phyloP scores from a whole-genome alignment of 1,284 basidiomycete genomes.

The Cryptococcus hybrid region DNA sequence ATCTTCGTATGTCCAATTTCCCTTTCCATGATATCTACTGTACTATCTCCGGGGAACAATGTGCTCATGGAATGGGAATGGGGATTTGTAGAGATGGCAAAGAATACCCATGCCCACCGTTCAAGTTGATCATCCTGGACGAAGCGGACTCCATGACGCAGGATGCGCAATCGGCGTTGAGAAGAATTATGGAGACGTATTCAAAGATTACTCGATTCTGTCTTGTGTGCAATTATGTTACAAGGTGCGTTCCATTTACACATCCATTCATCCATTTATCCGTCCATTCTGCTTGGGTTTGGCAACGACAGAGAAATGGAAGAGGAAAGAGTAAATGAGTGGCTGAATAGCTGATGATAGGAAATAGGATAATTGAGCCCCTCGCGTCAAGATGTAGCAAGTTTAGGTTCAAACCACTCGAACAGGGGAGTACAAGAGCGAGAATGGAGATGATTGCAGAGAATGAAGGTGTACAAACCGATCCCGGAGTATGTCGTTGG shows the following conservation, averaged over 20 bases:
- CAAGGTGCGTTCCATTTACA: slow-evolving; percentile 61
- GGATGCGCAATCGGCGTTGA: slow-evolving; percentile 92
- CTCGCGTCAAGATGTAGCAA: slow-evolving; percentile 99
- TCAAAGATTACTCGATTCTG: slow-evolving; percentile 97
- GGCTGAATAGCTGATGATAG: background rate
- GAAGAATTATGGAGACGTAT: slow-evolving; percentile 98
- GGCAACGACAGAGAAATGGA: background rate
- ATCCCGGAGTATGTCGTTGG: slow-evolving; percentile 48
- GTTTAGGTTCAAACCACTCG: slow-evolving; percentile 95
- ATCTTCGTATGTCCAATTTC: slow-evolving; percentile 51
- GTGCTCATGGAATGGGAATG: background rate
- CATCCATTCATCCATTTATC: background rate
- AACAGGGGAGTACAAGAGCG: slow-evolving; percentile 67
- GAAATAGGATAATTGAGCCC: slow-evolving; percentile 92
- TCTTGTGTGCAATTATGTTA: slow-evolving; percentile 99
- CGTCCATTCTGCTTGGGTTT: background rate
- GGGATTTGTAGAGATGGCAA: slow-evolving; percentile 61
- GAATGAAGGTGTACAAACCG: slow-evolving; percentile 55
- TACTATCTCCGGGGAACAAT: background rate
- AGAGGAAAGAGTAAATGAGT: background rate
- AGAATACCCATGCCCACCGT: slow-evolving; percentile 92
- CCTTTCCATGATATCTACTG: background rate
- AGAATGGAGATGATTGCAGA: slow-evolving; percentile 79
- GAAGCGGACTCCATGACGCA: slow-evolving; percentile 99
- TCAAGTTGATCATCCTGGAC: slow-evolving; percentile 98